Conservation (phyloP, 192 early-diverging fungal genomes). For the Geranomyces variabilis region DNA sequence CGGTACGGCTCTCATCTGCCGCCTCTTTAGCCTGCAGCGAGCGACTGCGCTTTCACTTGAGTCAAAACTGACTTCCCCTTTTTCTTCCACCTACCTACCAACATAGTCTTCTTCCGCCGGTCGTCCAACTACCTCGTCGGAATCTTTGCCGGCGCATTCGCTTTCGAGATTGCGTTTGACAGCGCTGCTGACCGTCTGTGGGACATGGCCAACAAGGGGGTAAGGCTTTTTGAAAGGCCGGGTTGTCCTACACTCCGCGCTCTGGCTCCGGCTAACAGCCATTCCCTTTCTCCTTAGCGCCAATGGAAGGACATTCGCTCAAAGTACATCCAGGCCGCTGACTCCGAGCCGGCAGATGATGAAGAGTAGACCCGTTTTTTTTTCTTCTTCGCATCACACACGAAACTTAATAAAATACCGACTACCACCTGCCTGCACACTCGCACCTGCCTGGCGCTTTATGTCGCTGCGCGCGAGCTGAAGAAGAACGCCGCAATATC, state of each 20-base stretch:
- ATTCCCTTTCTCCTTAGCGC: slow-evolving; percentile 54
- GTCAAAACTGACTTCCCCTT: neutral
- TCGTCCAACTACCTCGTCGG: slow-evolving; percentile 71
- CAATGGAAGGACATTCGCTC: slow-evolving; percentile 82
- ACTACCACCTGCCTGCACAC: too few relatives aligned
- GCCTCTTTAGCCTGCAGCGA: neutral
- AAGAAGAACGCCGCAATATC: too few relatives aligned
- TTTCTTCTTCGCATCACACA: neutral
- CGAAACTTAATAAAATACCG: neutral
- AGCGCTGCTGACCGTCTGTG: slow-evolving; percentile 61
- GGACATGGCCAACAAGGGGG: slow-evolving; percentile 76
- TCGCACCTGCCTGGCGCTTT: too few relatives aligned
- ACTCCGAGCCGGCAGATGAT: neutral
- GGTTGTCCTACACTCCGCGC: too few relatives aligned
- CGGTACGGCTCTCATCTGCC: neutral
- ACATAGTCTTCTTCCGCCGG: slow-evolving; percentile 63
- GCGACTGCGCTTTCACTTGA: neutral
- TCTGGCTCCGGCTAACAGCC: neutral
- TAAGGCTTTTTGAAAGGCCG: slow-evolving; percentile 47
- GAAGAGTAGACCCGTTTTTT: neutral
- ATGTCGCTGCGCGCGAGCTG: too few relatives aligned
- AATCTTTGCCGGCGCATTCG: slow-evolving; percentile 72
- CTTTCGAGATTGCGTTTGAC: slow-evolving; percentile 75
- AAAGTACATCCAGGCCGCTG: neutral
- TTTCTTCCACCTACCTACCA: neutral